These are phyloP conservation scores for Trichoderma guizhouense DNA, from an alignment of 2,329 filamentous ascomycete species.

Conservation along the genomic window DNA sequence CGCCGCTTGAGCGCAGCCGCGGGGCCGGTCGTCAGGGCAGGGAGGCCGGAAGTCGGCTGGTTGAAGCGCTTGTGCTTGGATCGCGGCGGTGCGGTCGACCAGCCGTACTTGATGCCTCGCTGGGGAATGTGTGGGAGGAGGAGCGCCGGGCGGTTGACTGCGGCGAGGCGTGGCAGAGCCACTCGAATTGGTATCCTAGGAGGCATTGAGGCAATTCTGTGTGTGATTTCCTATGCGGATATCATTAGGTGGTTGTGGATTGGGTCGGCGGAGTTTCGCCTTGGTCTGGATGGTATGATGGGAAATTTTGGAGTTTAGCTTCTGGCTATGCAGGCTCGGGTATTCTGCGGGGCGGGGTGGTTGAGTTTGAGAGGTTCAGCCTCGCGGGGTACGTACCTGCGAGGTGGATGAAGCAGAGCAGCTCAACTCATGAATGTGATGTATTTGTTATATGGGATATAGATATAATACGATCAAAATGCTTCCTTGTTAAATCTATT, in stretches of 20 bases:
- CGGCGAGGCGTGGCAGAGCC: constrained; percentile 40
- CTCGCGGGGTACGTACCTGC: constrained; percentile 14
- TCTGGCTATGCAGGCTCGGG: constrained; percentile 9
- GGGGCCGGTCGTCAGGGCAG: constrained; percentile 54
- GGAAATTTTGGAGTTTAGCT: constrained; percentile 22
- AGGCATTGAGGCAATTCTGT: constrained; percentile 37
- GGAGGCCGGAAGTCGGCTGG: constrained; percentile 54
- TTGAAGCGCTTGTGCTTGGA: constrained; percentile 59
- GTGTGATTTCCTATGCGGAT: neutral
- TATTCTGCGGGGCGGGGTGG: constrained; percentile 19
- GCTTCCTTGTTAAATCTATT: neutral
- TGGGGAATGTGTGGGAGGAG: constrained; percentile 45
- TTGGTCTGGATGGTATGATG: neutral
- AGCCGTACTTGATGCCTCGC: constrained; percentile 57
- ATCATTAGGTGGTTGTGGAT: neutral
- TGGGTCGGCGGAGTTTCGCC: neutral
- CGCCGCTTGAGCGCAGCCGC: constrained; percentile 59
- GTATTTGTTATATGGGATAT: neutral
- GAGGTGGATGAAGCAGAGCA: neutral
- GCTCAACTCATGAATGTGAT: neutral
- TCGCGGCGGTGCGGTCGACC: constrained; percentile 54
- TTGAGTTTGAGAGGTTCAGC: neutral
- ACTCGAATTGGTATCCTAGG: constrained; percentile 44
- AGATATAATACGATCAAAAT: neutral
- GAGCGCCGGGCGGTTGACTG: constrained; percentile 27